Evolutionary conservation across 1,284 basidiomycete genomes (phyloP), one percentile per base, ranked within the genome.

Genomic region (Kalmanozyma brasiliensis): DNA sequence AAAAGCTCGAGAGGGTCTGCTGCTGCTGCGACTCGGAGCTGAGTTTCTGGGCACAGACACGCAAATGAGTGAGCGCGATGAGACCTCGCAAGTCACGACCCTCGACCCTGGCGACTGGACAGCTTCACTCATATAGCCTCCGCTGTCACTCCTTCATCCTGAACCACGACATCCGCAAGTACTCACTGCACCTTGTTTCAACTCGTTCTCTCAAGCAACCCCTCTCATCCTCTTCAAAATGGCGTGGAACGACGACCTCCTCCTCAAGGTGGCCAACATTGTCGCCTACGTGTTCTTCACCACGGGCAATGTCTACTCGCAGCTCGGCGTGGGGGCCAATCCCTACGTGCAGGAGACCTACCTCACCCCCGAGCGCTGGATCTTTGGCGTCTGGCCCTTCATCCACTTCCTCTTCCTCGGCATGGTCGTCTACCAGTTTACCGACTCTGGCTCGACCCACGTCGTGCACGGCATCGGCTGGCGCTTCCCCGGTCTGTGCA

Each of bases 381-480:
- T 90, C 2, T 93, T 91, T 84, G 86, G 88, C 82, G 90, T 92
- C 2, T 79, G 78, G 90, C 88, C 90, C 23, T 83, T 92, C 65
- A 92, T 93, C 78, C 93, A 96, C 83, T 80, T 92, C 20, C 87
- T 96, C 30, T 87, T 96, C 49, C 87, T 96, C 58, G 92, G 93
- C 14, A 67, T 78, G 53, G 57, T 78, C 59, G 45, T 80, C 44
- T 78, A 77, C 46, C 78, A 80, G 38, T 80, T 78, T 60, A 73
- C 67, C 36, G 86, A 88, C 20, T 76, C 77, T n/a, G 94, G 93
- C 35, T 92, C 94, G 83, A 85, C 84, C 37, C 86, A 89, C 77
- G 88, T 96, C 73, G 85, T 95, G 63, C 92, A 94, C 79, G 91
- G 89, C 42, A 87, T 97, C 70, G 87, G 88, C 26, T 96, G 93